A percentile compares a stretch with the other conserved stretches of the same genome.
phyloP scores from a whole-genome alignment of 257 asterid genomes.

The Solanum etuberosum region DNA sequence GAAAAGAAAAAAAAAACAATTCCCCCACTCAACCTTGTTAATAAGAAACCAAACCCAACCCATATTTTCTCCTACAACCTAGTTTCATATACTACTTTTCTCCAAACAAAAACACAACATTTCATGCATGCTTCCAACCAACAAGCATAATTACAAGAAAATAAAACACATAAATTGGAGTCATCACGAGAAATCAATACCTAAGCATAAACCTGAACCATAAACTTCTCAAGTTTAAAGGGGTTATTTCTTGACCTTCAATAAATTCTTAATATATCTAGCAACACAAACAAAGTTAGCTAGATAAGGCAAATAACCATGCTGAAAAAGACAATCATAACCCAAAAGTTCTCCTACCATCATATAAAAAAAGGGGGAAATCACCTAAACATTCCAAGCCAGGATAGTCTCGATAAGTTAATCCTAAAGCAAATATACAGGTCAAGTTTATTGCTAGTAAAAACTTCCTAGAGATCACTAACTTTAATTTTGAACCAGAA shows the following conservation, averaged over 20 bases:
- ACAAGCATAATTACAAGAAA: neutral
- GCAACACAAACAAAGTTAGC: neutral
- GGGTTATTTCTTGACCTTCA: neutral
- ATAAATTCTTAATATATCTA: neutral
- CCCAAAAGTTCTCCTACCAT: neutral
- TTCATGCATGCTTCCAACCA: conserved; percentile 1
- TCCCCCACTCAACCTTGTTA: conserved; percentile 96
- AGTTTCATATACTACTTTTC: conserved; percentile 16
- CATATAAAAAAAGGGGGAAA: neutral
- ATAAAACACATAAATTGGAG: neutral
- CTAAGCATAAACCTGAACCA: neutral
- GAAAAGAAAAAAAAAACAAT: conserved; percentile 27
- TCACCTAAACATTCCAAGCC: neutral
- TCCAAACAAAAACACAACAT: neutral
- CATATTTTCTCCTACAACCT: conserved; percentile 46
- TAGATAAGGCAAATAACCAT: neutral
- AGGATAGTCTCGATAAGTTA: neutral
- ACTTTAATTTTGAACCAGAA: neutral
- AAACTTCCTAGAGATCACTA: neutral
- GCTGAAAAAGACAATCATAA: neutral
- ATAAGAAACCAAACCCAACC: conserved; percentile 94
- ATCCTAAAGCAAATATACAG: neutral
- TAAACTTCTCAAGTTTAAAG: neutral
- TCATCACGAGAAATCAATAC: neutral
- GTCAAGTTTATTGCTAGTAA: neutral